Conservation (phyloP, 2,329 filamentous ascomycete genomes). For the Graphilbum sp. region DNA sequence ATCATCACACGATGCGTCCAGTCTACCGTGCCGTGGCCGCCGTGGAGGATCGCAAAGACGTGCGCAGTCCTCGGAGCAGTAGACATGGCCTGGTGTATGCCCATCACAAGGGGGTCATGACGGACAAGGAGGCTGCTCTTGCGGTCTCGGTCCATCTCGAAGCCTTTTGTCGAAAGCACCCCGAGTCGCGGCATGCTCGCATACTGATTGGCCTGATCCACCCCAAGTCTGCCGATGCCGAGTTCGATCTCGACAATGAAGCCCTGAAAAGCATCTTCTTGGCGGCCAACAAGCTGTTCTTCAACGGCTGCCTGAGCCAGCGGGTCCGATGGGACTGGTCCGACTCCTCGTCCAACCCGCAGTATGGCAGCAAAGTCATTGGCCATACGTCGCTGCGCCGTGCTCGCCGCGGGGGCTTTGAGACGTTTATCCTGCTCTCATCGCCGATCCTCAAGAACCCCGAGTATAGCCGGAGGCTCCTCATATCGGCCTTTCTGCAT, state of each 20-base stretch:
- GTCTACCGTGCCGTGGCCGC: too few relatives aligned
- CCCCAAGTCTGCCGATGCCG: constrained; percentile 26
- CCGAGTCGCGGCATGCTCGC: constrained; percentile 36
- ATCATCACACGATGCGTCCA: too few relatives aligned
- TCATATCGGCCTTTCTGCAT: constrained; percentile 49
- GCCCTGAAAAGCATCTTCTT: constrained; percentile 42
- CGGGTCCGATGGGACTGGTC: constrained; percentile 49
- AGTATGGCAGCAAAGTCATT: constrained; percentile 39
- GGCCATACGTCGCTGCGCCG: constrained; percentile 44
- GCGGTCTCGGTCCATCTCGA: constrained; percentile 31
- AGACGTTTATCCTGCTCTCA: constrained; percentile 47
- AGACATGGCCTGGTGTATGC: constrained; percentile 6
- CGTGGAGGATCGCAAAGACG: too few relatives aligned
- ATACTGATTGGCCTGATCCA: constrained; percentile 42
- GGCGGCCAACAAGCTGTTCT: constrained; percentile 47
- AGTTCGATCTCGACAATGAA: constrained; percentile 38
- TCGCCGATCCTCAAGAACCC: constrained; percentile 38
- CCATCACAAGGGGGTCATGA: constrained; percentile 21
- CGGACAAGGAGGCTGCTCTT: constrained; percentile 30
- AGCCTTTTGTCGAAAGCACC: constrained; percentile 25
- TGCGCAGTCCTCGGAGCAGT: too few relatives aligned
- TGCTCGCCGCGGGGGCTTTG: constrained; percentile 32
- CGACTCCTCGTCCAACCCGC: constrained; percentile 25
- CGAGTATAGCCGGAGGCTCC: constrained; percentile 40
- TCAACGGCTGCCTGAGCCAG: constrained; percentile 35